These are phyloP conservation scores for Alternaria brassicicola DNA, from an alignment of 2,329 filamentous ascomycete genomes.

Conservation along the genomic window DNA sequence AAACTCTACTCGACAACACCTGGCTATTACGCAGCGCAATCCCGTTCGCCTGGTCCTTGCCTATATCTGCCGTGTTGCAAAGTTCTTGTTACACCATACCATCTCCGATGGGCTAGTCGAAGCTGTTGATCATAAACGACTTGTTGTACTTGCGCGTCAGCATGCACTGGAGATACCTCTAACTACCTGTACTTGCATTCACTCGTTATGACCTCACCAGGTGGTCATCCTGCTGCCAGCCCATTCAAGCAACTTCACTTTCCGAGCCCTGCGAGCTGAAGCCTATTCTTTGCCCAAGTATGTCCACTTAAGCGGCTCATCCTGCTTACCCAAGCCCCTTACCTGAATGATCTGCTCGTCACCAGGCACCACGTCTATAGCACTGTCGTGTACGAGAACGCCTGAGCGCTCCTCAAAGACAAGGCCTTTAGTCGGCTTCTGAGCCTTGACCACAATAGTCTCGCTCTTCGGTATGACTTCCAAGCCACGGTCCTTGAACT, in stretches of 20 bases:
- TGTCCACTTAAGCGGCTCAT: conserved; percentile 52
- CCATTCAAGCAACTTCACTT: conserved; percentile 5
- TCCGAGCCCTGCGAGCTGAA: conserved; percentile 9
- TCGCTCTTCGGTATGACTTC: conserved; percentile 50
- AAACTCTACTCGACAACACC: conserved; percentile 23
- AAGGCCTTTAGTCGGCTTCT: conserved; percentile 64
- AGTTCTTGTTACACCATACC: background rate
- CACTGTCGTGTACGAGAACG: conserved; percentile 61
- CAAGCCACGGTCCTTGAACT: conserved; percentile 59
- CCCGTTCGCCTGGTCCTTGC: conserved; percentile 16
- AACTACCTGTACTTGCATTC: background rate
- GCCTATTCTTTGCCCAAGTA: conserved; percentile 51
- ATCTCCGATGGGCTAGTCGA: conserved; percentile 6
- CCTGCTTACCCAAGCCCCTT: conserved; percentile 48
- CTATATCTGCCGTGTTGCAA: conserved; percentile 22
- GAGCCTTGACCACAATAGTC: conserved; percentile 54
- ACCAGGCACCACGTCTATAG: conserved; percentile 64
- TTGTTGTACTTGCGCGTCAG: conserved; percentile 6
- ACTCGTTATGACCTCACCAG: background rate
- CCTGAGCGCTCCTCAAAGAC: conserved; percentile 65
- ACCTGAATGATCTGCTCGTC: conserved; percentile 59
- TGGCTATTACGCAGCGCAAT: conserved; percentile 14
- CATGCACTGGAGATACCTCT: conserved; percentile 14
- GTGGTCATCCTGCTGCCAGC: conserved; percentile 2
- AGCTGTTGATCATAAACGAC: conserved; percentile 18